Conservation (phyloP, 2,329 filamentous ascomycete species). For the Aspergillus glaucus region DNA sequence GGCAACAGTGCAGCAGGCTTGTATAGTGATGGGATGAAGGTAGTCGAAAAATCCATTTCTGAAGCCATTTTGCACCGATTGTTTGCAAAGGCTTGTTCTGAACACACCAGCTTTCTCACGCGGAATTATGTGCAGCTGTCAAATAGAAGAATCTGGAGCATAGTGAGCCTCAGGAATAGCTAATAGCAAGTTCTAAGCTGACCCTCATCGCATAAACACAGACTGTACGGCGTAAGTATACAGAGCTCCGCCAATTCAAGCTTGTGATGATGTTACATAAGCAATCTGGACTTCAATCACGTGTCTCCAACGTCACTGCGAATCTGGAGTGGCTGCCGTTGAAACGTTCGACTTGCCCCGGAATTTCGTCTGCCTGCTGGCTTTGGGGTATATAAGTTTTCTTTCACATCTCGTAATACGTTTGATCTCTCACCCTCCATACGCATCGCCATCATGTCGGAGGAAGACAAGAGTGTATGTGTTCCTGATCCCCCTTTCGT, state of each 20-base stretch:
- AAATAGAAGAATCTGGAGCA: background rate
- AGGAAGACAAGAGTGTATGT: slow-evolving; percentile 32
- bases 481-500: slow-evolving; percentile 3
- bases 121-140: background rate
- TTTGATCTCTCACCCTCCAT: slow-evolving; percentile 1
- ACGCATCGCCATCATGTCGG: slow-evolving; percentile 23
- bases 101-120: background rate
- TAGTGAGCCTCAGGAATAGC: background rate
- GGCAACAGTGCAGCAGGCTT: slow-evolving; percentile 79
- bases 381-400: background rate
- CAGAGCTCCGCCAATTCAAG: background rate
- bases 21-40: slow-evolving; percentile 72
- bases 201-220: no score
- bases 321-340: slow-evolving; percentile 1
- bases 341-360: slow-evolving; percentile 5
- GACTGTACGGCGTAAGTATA: no score
- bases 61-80: slow-evolving; percentile 30
- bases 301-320: slow-evolving; percentile 3
- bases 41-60: slow-evolving; percentile 39
- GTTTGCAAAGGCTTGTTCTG: background rate
- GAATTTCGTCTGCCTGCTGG: slow-evolving; percentile 19
- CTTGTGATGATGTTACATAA: background rate
- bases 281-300: background rate
- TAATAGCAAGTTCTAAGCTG: no score
- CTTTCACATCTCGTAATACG: background rate